Percentiles rank a stretch among this genome's conserved stretches.
Conservation (phyloP, 768 basidiomycete genomes). For the Amanita subjunquillea region DNA sequence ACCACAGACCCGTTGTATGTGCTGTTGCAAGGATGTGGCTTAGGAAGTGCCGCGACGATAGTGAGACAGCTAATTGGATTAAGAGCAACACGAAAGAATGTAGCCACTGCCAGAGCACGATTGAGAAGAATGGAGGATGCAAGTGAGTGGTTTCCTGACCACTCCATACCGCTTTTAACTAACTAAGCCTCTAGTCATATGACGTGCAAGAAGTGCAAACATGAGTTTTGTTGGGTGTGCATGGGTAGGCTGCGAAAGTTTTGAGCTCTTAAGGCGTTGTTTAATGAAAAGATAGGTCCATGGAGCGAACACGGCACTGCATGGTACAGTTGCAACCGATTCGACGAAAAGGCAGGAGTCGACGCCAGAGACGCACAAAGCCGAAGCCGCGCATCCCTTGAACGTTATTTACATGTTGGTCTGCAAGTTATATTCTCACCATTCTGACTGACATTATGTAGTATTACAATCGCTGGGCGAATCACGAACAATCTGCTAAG, state of each 20-base stretch:
- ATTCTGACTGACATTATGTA: conserved; percentile 18
- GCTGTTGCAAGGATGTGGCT: conserved; percentile 80
- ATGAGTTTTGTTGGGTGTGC: conserved; percentile 99
- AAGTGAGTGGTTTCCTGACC: conserved; percentile 43
- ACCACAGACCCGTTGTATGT: conserved; percentile 91
- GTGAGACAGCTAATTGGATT: conserved; percentile 99
- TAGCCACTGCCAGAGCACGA: conserved; percentile 89
- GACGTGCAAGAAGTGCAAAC: conserved; percentile 99
- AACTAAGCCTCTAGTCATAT: conserved; percentile 62
- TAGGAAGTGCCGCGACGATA: conserved; percentile 89
- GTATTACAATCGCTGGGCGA: conserved; percentile 99
- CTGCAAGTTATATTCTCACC: background rate
- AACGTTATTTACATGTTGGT: conserved; percentile 91
- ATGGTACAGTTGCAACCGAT: conserved; percentile 98
- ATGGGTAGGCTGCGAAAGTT: conserved; percentile 52
- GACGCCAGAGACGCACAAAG: conserved; percentile 91
- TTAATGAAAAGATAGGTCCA: conserved; percentile 46
- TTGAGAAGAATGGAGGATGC: conserved; percentile 99
- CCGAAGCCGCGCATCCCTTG: conserved; percentile 79
- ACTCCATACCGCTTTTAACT: conserved; percentile 1
- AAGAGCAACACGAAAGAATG: conserved; percentile 99
- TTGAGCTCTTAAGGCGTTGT: conserved; percentile 2
- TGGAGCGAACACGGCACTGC: conserved; percentile 97
- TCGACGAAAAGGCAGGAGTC: conserved; percentile 83
- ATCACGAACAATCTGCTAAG: conserved; percentile 99